Evolutionary conservation across 2,329 filamentous ascomycete genomes (phyloP), one percentile per base, ranked within the genome.

Genomic region (Bimuria novae-zelandiae): DNA sequence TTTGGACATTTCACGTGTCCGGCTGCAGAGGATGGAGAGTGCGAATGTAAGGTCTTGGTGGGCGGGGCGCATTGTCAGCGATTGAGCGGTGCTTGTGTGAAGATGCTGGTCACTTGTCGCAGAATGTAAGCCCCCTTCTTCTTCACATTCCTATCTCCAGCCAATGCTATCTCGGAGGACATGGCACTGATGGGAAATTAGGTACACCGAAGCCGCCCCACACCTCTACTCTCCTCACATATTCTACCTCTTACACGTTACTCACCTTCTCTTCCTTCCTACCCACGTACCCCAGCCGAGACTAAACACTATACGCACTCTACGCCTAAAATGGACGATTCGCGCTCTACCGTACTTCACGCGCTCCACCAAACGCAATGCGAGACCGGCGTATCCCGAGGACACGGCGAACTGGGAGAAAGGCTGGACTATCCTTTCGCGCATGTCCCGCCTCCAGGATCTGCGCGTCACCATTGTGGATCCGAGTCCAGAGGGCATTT

Each of bases 341-440:
- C 70, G 71, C 46, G 70, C 63, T 0, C 55, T 73, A 3, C 71
- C 71, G 4, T 69, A 69, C 37, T 53, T 71, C 12, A 57, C 57
- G 1, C 49, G 55, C 1, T 32, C 25, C 4, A 52, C 56, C 0
- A 56, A 60, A 3, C 60, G 59, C 14, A n/a, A 17, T 4, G 12
- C 33, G n/a, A 36, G 17, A 16, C 54, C 64, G 22, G 69, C 69
- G 3, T 73, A 72, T 42, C 68, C 61, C 22, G 71, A 73, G 39
- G 71, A 73, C 22, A 73, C 71, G 1, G 54, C 49, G 25, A 70
- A 71, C 37, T 73, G 71, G 71, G 62, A 67, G 40, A 60, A 56
- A 3, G 64, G 49, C 1, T 73, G 71, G 71, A 25, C 25, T 0
- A 67, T 69, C 0, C 37, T 73, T 14, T 60, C 66, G 0, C 33